Evolutionary conservation across 139 green algal species (phyloP).

Genomic region (Micractinium conductrix): DNA sequence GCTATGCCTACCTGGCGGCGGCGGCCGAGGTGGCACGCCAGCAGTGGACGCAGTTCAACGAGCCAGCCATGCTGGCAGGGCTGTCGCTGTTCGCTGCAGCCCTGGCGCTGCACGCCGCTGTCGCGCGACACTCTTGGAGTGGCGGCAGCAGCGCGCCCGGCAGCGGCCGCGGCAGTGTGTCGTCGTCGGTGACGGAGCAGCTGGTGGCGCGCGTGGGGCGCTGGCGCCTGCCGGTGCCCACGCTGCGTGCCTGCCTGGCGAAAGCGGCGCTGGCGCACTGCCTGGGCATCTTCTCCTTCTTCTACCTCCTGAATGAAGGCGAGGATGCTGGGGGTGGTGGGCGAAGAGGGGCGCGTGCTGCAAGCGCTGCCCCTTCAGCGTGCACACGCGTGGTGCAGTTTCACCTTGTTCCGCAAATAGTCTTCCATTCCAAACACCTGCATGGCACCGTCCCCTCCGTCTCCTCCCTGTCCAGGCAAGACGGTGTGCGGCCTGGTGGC

Average conservation of each 20-base stretch:
- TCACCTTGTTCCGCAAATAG: background rate
- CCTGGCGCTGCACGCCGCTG: constrained; percentile 48
- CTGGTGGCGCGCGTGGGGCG: constrained; percentile 4
- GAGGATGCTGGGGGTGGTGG: background rate
- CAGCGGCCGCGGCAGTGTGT: background rate
- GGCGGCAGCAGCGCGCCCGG: background rate
- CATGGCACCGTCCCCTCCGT: background rate
- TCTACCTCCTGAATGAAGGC: constrained; percentile 47
- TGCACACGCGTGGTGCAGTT: background rate
- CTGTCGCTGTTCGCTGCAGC: constrained; percentile 49
- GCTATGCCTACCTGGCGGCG: constrained; percentile 51
- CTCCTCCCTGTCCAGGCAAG: background rate
- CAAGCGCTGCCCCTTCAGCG: background rate
- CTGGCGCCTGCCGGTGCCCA: constrained; percentile 9
- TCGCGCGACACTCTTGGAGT: background rate
- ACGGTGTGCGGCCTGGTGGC: constrained; percentile 7
- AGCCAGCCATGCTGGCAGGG: constrained; percentile 61
- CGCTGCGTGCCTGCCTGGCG: constrained; percentile 10
- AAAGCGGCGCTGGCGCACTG: background rate
- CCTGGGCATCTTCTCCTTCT: constrained; percentile 53
- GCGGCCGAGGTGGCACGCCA: constrained; percentile 63
- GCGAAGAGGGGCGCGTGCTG: background rate
- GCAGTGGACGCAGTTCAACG: constrained; percentile 81
- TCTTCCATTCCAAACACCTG: too few species aligned
- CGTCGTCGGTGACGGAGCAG: background rate